Evolutionary conservation across 2,329 filamentous ascomycete genomes (phyloP), one percentile per base, ranked within the genome.

Genomic region (Scedosporium boydii): DNA sequence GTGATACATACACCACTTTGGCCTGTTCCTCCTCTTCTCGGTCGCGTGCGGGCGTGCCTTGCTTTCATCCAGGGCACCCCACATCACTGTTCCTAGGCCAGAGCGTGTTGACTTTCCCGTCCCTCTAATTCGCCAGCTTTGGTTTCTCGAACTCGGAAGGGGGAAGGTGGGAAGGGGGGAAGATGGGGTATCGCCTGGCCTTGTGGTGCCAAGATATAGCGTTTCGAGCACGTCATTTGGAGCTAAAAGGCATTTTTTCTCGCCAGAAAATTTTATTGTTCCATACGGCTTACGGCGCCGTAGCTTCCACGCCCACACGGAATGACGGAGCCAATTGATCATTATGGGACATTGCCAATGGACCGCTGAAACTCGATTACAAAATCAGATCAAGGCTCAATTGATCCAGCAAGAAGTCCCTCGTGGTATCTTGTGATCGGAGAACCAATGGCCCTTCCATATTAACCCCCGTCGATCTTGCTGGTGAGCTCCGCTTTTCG

Each of bases 181-280:
- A 12, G 29, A 60, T 38, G 34, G 34, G 34, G 34, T 38, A 26
- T 58, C 27, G 55, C 55, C 16, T 27, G n/a, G 21, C 55, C 23
- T 5, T 5, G 18, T 18, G 23, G 23, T 41, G 48, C 60, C 60
- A 62, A 57, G 60, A 57, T 34, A 27, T 16, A 21, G 51, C 26
- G 51, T 57, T 29, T 48, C 64, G 66, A 67, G 65, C 66, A 67
- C 66, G 66, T 67, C 66, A 67, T 67, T 66, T 62, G 62, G 61
- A 65, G 63, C 66, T 67, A 67, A 59, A 63, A 60, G 60, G 56
- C 48, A 42, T 42, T 41, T 62, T 58, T 51, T 51, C 26, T 38
- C 27, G 14, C 16, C 60, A 42, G 23, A 62, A 38, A 58, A 42
- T 41, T 58, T 58, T 41, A 58, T 26, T 58, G 23, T 34, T 18